A percentile compares a stretch with the other conserved stretches of the same genome.
Evolutionary conservation across 2,329 filamentous ascomycete species (phyloP).

Genomic region (Cryphonectria parasitica): DNA sequence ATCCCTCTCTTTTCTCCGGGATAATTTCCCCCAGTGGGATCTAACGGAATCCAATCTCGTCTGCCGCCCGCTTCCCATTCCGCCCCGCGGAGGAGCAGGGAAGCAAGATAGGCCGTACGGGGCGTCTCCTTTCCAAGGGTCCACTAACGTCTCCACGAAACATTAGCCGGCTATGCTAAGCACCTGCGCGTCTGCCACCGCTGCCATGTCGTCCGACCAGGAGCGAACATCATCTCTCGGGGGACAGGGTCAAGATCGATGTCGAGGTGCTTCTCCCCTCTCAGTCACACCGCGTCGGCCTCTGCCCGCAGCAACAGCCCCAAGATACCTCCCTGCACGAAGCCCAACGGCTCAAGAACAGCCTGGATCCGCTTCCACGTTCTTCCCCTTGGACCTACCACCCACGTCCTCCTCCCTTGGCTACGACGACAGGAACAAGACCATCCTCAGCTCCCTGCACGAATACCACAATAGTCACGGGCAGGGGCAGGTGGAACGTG

Average conservation of each 20-base stretch:
- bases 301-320: not conserved
- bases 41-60: conserved; percentile 29
- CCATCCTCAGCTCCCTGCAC: conserved; percentile 31
- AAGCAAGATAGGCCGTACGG: conserved; percentile 27
- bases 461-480: conserved; percentile 41
- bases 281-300: conserved; percentile 30
- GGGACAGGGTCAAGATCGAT: conserved; percentile 23
- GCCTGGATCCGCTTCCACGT: conserved; percentile 11
- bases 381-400: conserved; percentile 3
- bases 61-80: conserved; percentile 9
- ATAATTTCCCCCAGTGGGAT: conserved; percentile 20
- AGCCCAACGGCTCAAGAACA: conserved; percentile 6
- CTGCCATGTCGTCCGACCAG: conserved; percentile 33
- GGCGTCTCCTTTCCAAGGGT: conserved; percentile 32
- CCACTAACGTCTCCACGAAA: conserved; percentile 36
- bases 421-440: conserved; percentile 18
- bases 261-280: conserved; percentile 21
- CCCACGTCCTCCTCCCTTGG: conserved; percentile 6
- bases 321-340: conserved; percentile 8
- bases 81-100: conserved; percentile 24
- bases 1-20: conserved; percentile 1
- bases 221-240: conserved; percentile 32
- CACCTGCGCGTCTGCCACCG: conserved; percentile 34
- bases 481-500: conserved; percentile 31
- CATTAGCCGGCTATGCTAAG: conserved; percentile 46